phyloP scores from a whole-genome alignment of 2,329 filamentous ascomycete species.

The Ramularia endophylla region DNA sequence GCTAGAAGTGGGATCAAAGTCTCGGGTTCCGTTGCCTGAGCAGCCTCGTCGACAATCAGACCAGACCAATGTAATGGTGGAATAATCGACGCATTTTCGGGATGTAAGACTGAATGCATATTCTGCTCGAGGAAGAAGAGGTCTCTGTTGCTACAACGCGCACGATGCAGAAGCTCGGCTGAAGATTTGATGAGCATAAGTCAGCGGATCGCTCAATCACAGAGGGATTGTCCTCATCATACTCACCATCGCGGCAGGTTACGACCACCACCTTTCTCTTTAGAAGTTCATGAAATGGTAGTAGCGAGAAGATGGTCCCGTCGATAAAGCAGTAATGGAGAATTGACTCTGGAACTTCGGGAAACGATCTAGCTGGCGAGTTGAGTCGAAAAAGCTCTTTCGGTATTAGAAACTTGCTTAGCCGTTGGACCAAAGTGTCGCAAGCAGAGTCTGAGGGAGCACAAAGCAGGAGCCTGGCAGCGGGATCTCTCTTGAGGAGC shows the following conservation, averaged over 20 bases:
- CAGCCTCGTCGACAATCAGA: constrained; percentile 24
- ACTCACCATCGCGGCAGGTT: constrained; percentile 22
- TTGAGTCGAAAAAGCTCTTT: constrained; percentile 20
- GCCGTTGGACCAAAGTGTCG: constrained; percentile 20
- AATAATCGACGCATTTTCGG: constrained; percentile 1
- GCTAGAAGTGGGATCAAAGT: constrained; percentile 17
- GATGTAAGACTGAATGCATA: constrained; percentile 14
- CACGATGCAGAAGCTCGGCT: constrained; percentile 17
- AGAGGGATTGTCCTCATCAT: no score
- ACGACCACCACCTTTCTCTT: constrained; percentile 18
- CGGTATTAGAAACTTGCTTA: constrained; percentile 15
- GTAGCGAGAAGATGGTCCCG: constrained; percentile 20
- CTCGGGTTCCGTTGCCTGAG: constrained; percentile 24
- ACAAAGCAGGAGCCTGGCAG: constrained; percentile 19
- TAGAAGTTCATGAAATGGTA: constrained; percentile 20
- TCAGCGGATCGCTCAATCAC: no score
- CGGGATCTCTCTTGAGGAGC: constrained; percentile 7
- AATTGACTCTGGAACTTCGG: constrained; percentile 21
- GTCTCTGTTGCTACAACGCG: constrained; percentile 21
- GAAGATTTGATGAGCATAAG: no score
- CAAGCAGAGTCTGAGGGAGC: constrained; percentile 25
- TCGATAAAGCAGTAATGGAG: constrained; percentile 22
- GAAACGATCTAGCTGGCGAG: constrained; percentile 20
- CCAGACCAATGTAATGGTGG: constrained; percentile 20
- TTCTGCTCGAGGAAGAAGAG: constrained; percentile 17